Evolutionary conservation across 352 stramenopile genomes (phyloP), one percentile per base, ranked within the genome.

Genomic region (Elongisporangium prolatum): DNA sequence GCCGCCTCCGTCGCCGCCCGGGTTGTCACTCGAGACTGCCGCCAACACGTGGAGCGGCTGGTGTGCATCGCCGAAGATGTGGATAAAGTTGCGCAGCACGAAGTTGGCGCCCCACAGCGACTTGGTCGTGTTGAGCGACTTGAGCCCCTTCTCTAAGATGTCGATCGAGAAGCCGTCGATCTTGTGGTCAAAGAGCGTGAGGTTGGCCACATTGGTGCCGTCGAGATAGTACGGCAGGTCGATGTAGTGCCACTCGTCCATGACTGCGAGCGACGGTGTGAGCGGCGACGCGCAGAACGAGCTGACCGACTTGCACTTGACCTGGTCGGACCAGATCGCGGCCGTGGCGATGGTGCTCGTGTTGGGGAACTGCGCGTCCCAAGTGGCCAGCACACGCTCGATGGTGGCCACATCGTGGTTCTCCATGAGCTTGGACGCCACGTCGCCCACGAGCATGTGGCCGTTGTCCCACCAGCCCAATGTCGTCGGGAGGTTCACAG

Each of bases 201-300:
- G 48, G 20, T 72, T 61, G 0, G 72, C 55, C n/a, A 68, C 59
- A 22, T 64, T 57, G n/a, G 51, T 50, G 50, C 74, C 71, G 48
- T 76, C 57, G 34, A 72, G 64, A 48, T 69, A 57, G 38, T 68
- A 54, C 21, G 74, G 74, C 21, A 84, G 52, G 55, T 84, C 55
- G 22, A 78, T 67, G 54, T 77, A 84, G 60, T 84, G 74, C 74
- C 74, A 84, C 21, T 67, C 50, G 56, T 73, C 67, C 57, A 72
- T 69, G 28, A 64, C 51, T 16, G 61, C 59, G 59, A 76, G 40
- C 28, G 74, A 80, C 18, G 74, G 74, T 20, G 59, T 13, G 3
- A 18, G n/a, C 44, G 40, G 28, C 24, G 70, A 71, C 21, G 54
- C 21, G 59, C 67, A 78, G 38, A 51, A 67, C n/a, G 63, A 17